Conservation (phyloP, 768 basidiomycete species). For the Suillus clintonianus region DNA sequence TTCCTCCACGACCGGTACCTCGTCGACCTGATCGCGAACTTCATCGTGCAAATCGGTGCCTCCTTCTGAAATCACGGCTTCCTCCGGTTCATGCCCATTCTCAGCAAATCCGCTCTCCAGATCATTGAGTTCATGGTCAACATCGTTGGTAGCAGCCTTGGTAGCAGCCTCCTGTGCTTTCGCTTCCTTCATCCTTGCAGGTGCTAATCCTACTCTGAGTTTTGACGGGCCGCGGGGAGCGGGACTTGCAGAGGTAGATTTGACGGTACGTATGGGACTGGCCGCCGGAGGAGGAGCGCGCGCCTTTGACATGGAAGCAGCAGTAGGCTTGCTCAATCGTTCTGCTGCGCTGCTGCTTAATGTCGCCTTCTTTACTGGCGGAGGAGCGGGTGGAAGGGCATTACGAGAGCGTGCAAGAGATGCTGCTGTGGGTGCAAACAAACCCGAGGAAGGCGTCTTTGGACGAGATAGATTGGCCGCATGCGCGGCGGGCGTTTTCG, state of each 20-base stretch:
- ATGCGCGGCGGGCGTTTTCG: constrained; percentile 36
- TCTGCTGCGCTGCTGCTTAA: constrained; percentile 57
- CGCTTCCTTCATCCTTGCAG: constrained; percentile 25
- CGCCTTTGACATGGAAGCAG: constrained; percentile 69
- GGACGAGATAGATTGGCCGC: constrained; percentile 35
- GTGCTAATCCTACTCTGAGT: constrained; percentile 25
- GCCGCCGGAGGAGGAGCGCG: constrained; percentile 33
- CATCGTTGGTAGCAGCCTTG: constrained; percentile 25
- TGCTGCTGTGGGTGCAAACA: constrained; percentile 83
- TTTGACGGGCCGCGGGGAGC: constrained; percentile 31
- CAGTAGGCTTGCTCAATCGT: constrained; percentile 80
- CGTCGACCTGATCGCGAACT: constrained; percentile 17
- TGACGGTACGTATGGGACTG: constrained; percentile 27
- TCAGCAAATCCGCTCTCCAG: constrained; percentile 19
- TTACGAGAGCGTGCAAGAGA: constrained; percentile 73
- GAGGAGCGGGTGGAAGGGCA: constrained; percentile 45
- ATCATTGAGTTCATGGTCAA: constrained; percentile 18
- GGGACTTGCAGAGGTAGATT: constrained; percentile 30
- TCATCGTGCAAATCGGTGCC: constrained; percentile 21
- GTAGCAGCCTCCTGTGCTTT: constrained; percentile 20
- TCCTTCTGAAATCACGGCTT: constrained; percentile 11
- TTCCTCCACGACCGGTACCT: constrained; percentile 1
- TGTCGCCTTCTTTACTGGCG: constrained; percentile 55
- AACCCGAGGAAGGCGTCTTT: constrained; percentile 65
- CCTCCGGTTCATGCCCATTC: constrained; percentile 28